Evolutionary conservation across 164 flowering plant genomes (phyloP).

Genomic region (Nelumbo lutea): DNA sequence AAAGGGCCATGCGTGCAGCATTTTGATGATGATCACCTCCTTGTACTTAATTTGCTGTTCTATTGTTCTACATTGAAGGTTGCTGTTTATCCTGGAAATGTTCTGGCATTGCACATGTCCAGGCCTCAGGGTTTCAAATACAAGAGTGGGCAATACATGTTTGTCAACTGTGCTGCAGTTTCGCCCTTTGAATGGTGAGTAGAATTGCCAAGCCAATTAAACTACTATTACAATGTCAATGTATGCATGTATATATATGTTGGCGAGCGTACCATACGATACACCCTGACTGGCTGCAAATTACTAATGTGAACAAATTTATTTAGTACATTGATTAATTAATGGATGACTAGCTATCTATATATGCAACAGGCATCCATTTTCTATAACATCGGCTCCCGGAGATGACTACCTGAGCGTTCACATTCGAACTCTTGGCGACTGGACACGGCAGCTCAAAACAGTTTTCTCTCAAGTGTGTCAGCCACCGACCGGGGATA

Average conservation of each 20-base stretch:
- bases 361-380: conserved; percentile 30
- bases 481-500: conserved; percentile 48
- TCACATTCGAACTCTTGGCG: conserved; percentile 35
- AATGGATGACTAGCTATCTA: not conserved
- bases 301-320: no score
- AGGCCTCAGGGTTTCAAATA: conserved; percentile 49
- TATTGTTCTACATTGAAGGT: conserved; percentile 24
- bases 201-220: not conserved
- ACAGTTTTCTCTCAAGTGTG: conserved; percentile 53
- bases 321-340: no score
- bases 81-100: conserved; percentile 48
- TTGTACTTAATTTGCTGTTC: no score
- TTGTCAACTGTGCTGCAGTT: conserved; percentile 48
- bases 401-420: conserved; percentile 33
- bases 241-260: not conserved
- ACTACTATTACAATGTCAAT: not conserved
- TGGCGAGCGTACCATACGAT: no score
- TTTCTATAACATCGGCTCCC: conserved; percentile 39
- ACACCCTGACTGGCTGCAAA: no score
- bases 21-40: no score
- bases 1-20: no score
- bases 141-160: conserved; percentile 56
- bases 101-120: conserved; percentile 43
- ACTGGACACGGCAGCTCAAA: conserved; percentile 54
- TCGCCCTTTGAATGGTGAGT: conserved; percentile 52